phyloP scores from a whole-genome alignment of 208 protist species.

The Wallacemonas sp. region DNA sequence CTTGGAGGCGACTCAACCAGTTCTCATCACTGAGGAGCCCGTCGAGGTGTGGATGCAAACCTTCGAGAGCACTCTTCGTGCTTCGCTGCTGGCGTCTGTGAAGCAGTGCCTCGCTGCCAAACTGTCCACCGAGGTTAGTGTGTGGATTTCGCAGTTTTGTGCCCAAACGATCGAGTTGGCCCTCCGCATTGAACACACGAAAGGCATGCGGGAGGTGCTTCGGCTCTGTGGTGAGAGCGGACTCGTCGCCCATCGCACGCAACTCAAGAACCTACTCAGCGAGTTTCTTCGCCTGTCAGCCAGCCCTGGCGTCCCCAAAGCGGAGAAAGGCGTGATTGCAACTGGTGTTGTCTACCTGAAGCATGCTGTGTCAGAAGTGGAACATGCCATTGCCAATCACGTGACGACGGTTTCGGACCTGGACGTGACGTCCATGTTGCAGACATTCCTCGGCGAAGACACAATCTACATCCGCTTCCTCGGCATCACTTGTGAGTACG shows the following conservation, averaged over 20 bases:
- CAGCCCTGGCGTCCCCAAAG: background rate
- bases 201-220: constrained; percentile 59
- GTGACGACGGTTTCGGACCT: constrained; percentile 58
- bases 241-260: constrained; percentile 50
- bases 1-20: constrained; percentile 32
- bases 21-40: constrained; percentile 44
- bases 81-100: constrained; percentile 57
- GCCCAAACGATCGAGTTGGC: constrained; percentile 67
- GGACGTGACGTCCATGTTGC: constrained; percentile 66
- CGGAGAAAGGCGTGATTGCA: constrained; percentile 20
- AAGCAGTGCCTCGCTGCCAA: constrained; percentile 36
- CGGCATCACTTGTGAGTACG: constrained; percentile 61
- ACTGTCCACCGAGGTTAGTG: constrained; percentile 40
- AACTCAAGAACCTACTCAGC: constrained; percentile 48
- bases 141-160: constrained; percentile 56
- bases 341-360: constrained; percentile 60
- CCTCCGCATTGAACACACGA: constrained; percentile 69
- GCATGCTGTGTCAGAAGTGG: constrained; percentile 50
- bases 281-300: constrained; percentile 52
- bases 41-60: constrained; percentile 65
- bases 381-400: constrained; percentile 39
- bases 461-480: constrained; percentile 57
- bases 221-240: constrained; percentile 46
- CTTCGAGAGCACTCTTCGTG: constrained; percentile 57
- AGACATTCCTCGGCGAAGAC: constrained; percentile 63